phyloP scores from a whole-genome alignment of 257 asterid genomes.

The Solanum infundibuliforme region DNA sequence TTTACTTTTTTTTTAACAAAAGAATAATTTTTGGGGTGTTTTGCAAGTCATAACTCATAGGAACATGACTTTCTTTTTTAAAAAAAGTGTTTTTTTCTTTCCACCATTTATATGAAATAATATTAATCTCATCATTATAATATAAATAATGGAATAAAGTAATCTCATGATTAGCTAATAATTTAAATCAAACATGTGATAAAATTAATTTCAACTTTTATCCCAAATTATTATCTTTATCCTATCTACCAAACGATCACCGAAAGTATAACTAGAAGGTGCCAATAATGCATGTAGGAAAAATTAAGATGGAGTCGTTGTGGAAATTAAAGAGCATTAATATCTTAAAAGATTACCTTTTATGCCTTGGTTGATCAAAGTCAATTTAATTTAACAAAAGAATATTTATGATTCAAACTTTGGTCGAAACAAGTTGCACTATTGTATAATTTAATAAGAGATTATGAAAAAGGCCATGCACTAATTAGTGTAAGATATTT shows the following conservation, averaged over 20 bases:
- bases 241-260: not conserved
- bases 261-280: not conserved
- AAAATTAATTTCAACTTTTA: not conserved
- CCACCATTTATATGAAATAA: not conserved
- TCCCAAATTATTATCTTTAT: not conserved
- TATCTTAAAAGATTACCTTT: not conserved
- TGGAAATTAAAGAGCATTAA: not conserved
- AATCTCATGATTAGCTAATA: not conserved
- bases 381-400: not conserved
- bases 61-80: too few species aligned
- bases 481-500: not conserved
- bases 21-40: too few species aligned
- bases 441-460: not conserved
- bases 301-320: not conserved
- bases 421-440: not conserved
- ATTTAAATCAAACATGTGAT: too few species aligned
- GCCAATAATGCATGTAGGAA: not conserved
- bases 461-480: not conserved
- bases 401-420: not conserved
- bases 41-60: too few species aligned
- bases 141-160: not conserved
- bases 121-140: not conserved
- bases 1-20: too few species aligned
- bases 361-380: not conserved
- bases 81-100: too few species aligned